Conservation (phyloP, 2,329 filamentous ascomycete genomes). For the Colletotrichum noveboracense region DNA sequence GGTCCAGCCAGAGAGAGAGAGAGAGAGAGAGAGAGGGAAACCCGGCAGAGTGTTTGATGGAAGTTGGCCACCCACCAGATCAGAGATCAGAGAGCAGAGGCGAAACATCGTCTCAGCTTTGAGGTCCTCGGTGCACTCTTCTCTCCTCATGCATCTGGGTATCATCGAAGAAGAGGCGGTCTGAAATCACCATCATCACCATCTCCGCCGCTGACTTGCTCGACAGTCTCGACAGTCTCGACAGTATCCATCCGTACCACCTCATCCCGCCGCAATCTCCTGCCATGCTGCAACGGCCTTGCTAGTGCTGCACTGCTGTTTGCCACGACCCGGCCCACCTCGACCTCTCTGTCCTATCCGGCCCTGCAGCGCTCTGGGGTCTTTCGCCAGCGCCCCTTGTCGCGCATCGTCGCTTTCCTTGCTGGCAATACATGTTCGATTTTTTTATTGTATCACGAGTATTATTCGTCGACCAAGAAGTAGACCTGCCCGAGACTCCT, state of each 20-base stretch:
- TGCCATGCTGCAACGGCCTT: conserved; percentile 5
- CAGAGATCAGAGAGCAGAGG: background rate
- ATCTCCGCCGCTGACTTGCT: background rate
- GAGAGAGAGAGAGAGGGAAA: background rate
- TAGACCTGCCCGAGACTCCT: background rate
- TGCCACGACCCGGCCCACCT: background rate
- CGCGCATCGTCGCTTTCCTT: background rate
- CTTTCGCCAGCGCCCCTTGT: background rate
- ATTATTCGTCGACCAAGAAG: background rate
- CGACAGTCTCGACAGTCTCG: background rate
- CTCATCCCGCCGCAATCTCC: background rate
- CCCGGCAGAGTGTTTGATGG: background rate
- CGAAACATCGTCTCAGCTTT: background rate
- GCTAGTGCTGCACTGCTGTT: conserved; percentile 4
- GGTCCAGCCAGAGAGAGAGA: background rate
- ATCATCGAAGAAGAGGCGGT: background rate
- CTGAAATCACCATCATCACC: background rate
- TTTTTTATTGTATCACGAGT: background rate
- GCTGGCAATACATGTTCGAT: background rate
- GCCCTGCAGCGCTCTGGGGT: background rate
- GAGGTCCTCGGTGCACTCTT: background rate
- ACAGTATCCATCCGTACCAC: background rate
- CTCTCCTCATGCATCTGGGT: background rate
- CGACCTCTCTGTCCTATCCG: background rate
- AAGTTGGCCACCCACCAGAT: background rate